phyloP scores from a whole-genome alignment of 805 yeast species.

The Candida tibetensis region DNA sequence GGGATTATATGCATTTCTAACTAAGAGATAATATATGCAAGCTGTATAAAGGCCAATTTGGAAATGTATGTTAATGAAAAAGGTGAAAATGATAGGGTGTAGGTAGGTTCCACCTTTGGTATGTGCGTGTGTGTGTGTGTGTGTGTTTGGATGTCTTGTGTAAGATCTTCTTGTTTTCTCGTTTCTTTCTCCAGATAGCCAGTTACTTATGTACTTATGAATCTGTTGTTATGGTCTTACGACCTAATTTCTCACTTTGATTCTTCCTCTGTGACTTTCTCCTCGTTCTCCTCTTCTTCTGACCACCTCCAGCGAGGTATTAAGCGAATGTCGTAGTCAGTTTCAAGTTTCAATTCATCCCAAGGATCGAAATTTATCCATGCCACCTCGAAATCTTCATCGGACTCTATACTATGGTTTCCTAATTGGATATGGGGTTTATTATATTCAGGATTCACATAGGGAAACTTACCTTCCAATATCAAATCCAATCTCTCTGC shows the following conservation, averaged over 20 bases:
- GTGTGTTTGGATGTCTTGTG: too few relatives aligned
- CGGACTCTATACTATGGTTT: constrained; percentile 32
- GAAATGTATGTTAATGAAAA: not conserved
- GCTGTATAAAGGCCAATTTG: too few relatives aligned
- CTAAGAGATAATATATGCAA: too few relatives aligned
- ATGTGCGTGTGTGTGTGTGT: too few relatives aligned
- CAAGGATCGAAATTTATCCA: constrained; percentile 47
- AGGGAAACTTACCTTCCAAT: constrained; percentile 29
- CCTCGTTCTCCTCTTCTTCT: not conserved
- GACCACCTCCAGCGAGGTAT: constrained; percentile 26
- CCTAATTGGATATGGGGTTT: constrained; percentile 41
- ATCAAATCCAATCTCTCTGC: constrained; percentile 33
- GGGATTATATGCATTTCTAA: not conserved
- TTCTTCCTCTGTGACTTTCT: too few relatives aligned
- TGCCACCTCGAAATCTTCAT: constrained; percentile 42
- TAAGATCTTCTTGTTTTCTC: too few relatives aligned
- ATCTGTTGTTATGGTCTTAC: too few relatives aligned
- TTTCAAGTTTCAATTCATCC: constrained; percentile 41
- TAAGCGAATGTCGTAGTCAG: constrained; percentile 37
- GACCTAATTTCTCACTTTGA: too few relatives aligned
- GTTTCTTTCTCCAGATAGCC: too few relatives aligned
- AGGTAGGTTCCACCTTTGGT: too few relatives aligned
- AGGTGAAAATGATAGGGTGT: too few relatives aligned
- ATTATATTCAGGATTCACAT: constrained; percentile 25
- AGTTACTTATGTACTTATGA: too few relatives aligned